A percentile compares a stretch with the other conserved stretches of the same genome.
Evolutionary conservation across 306 rosid genomes (phyloP).

Genomic region (Lagenaria siceraria): DNA sequence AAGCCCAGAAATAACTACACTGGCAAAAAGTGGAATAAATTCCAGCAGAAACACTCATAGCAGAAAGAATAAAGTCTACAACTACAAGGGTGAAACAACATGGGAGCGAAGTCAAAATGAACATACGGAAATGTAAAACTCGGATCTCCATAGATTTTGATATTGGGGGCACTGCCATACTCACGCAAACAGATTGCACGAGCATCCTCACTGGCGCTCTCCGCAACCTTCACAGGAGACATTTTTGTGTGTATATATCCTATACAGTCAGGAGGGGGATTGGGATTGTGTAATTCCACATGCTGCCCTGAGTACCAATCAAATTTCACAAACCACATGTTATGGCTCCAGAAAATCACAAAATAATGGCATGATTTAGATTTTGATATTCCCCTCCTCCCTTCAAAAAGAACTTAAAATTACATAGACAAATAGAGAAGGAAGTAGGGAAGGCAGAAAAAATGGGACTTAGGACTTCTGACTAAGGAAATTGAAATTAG

Average conservation of each 20-base stretch:
- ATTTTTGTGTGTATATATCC: conserved; percentile 87
- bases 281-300: conserved; percentile 91
- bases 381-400: neutral
- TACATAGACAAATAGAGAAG: neutral
- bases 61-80: neutral
- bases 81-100: neutral
- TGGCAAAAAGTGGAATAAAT: neutral
- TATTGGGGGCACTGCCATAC: conserved; percentile 77
- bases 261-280: conserved; percentile 61
- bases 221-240: conserved; percentile 79
- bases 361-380: neutral
- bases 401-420: neutral
- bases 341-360: neutral
- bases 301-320: conserved; percentile 70
- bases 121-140: conserved; percentile 89
- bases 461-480: neutral
- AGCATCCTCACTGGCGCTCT: conserved; percentile 73
- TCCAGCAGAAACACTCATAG: neutral
- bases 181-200: conserved; percentile 70
- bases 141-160: conserved; percentile 72
- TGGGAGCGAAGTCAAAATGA: neutral
- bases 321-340: neutral
- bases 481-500: neutral
- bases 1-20: neutral
- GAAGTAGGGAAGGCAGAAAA: conserved; percentile 3